Evolutionary conservation across 495 filamentous ascomycete species (phyloP).

Genomic region (Sordaria brevicollis): DNA sequence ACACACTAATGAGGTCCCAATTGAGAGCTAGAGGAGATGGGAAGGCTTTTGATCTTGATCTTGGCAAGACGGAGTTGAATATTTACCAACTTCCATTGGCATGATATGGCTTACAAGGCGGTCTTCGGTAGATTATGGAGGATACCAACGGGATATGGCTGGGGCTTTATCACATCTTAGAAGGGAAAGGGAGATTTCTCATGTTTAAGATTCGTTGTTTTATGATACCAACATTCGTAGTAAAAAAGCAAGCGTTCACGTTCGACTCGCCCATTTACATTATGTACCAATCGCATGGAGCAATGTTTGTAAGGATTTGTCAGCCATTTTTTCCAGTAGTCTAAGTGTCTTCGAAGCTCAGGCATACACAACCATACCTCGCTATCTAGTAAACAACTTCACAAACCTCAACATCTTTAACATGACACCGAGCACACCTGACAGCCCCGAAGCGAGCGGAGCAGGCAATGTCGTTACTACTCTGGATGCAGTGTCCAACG

Average conservation of each 20-base stretch:
- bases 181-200: not conserved
- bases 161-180: not conserved
- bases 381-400: not conserved
- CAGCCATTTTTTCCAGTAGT: not conserved
- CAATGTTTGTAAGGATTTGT: not conserved
- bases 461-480: not conserved
- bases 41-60: not conserved
- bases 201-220: not conserved
- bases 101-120: not conserved
- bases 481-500: not conserved
- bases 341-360: not conserved
- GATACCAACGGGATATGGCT: not conserved
- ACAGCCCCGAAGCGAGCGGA: not conserved
- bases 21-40: not conserved
- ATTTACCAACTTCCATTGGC: not conserved
- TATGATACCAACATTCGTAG: not conserved
- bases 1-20: not conserved
- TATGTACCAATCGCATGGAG: not conserved
- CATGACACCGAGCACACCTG: not conserved
- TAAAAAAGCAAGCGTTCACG: not conserved
- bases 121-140: not conserved
- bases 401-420: not conserved
- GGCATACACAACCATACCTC: not conserved
- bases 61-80: not conserved
- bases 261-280: not conserved